These are phyloP conservation scores for Rosa persica DNA, from an alignment of 306 rosid genomes.

Conservation along the genomic window DNA sequence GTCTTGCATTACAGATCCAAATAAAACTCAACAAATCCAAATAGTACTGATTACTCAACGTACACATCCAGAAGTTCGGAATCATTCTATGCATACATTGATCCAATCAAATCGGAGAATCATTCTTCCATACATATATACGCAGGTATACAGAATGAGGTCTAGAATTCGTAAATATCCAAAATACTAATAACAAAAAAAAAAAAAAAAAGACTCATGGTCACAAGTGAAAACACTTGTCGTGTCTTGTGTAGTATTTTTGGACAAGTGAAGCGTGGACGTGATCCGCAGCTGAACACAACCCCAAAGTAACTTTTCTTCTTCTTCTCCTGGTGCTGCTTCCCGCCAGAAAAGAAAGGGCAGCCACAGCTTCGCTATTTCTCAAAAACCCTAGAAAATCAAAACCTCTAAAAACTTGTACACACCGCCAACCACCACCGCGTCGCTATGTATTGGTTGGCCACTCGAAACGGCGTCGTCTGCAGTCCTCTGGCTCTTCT, in stretches of 20 bases:
- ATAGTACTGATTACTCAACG: too few species aligned
- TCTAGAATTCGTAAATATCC: too few species aligned
- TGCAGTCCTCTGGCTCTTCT: slow-evolving; percentile 55
- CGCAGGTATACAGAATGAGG: too few species aligned
- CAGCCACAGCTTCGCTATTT: background rate
- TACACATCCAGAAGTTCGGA: too few species aligned
- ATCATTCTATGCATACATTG: too few species aligned
- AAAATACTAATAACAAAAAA: too few species aligned
- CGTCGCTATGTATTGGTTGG: slow-evolving; percentile 52
- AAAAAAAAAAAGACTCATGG: too few species aligned
- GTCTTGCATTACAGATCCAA: too few species aligned
- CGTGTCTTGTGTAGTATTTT: background rate
- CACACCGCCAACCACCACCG: background rate
- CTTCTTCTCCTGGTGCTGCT: background rate
- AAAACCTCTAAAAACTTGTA: background rate
- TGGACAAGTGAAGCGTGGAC: background rate
- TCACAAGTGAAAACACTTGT: background rate
- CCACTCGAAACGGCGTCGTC: slow-evolving; percentile 53
- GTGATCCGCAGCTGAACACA: background rate
- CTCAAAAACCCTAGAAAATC: slow-evolving; percentile 14
- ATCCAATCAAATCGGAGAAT: too few species aligned
- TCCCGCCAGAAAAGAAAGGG: background rate
- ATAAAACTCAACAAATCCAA: too few species aligned
- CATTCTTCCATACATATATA: too few species aligned
- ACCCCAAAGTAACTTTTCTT: background rate